Base-by-base conservation (phyloP, 768 basidiomycete genomes). In the Suillus subalutaceus region DNA sequence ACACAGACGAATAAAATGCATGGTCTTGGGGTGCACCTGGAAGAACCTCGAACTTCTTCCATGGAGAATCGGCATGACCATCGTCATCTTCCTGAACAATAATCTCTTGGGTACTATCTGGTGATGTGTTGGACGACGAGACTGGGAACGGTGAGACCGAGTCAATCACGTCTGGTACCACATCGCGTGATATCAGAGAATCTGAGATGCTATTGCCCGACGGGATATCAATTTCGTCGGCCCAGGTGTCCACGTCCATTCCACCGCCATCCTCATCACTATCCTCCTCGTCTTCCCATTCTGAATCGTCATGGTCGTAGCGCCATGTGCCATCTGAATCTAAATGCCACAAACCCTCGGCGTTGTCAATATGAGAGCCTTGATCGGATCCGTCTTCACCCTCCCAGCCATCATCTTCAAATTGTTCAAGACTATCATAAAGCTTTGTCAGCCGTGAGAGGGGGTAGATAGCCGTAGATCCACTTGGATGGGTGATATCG, bases 21-120 rank as follows among this genome's bases (percentile, higher is more conserved):
- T 98, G 96, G 72, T 97, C 96, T 57, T 69, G 70, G 30, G 96
- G 95, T 18, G 91, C 90, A 41, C 86, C 84, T 40, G 93, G 77
- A 32, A 94, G 79, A 52, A 97, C 79, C 63, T 90, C 89, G 72
- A 98, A 98, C n/a, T 88, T 87, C 69, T 88, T 88, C 94, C 93
- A 96, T 48, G 80, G 69, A 9, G 79, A 73, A n/a, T 81, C 79
- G 4, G 78, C 75, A 23, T 81, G 82, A 60, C 74, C 73, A 6
- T 77, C 70, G 48, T 67, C 66, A 20, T 69, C 70, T 9, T 73
- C 70, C 32, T 75, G 75, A 32, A 73, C 63, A 18, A 70, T 66
- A 26, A 72, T 67, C 62, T 77, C 77, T 59, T 77, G 77, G 46
- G 74, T 74, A 69, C 70, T 68, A 65, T 79, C 76, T 23, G 77